These are phyloP conservation scores for Zygoascus biomembranicola DNA, from an alignment of 805 yeast genomes.

Conservation along the genomic window DNA sequence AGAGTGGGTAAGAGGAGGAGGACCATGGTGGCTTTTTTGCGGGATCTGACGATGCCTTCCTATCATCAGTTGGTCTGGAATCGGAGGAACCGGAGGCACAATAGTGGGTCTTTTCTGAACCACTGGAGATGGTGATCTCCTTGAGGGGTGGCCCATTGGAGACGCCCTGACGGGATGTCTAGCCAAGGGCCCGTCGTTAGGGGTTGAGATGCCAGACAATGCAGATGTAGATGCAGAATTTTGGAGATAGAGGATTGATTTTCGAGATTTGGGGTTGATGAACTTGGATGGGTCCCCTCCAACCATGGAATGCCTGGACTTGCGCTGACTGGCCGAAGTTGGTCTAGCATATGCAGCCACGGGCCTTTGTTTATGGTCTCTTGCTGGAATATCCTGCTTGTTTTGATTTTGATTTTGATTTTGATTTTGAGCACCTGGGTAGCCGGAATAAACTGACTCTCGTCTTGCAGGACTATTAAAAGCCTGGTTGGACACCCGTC, in stretches of 20 bases:
- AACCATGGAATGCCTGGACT: background rate
- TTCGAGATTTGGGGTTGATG: slow-evolving; percentile 13
- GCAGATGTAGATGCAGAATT: background rate
- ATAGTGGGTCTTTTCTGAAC: background rate
- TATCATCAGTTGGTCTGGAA: slow-evolving; percentile 14
- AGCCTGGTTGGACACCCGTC: slow-evolving; percentile 2
- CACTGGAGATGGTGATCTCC: slow-evolving; percentile 3
- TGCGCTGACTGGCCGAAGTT: background rate
- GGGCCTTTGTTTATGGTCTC: background rate
- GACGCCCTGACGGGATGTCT: background rate
- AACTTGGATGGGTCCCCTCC: background rate
- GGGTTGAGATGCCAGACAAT: background rate
- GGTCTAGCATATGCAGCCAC: background rate
- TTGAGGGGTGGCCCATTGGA: background rate
- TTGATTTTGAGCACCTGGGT: too few species aligned
- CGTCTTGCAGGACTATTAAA: background rate
- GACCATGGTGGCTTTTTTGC: background rate
- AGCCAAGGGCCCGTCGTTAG: background rate
- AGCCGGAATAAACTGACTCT: too few species aligned
- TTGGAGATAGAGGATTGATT: background rate
- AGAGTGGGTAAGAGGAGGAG: background rate
- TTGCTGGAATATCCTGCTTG: background rate
- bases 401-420: too few species aligned
- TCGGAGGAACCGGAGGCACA: slow-evolving; percentile 18
- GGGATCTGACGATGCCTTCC: slow-evolving; percentile 9